Evolutionary conservation across 306 rosid genomes (phyloP).

Genomic region (Betula pendula): DNA sequence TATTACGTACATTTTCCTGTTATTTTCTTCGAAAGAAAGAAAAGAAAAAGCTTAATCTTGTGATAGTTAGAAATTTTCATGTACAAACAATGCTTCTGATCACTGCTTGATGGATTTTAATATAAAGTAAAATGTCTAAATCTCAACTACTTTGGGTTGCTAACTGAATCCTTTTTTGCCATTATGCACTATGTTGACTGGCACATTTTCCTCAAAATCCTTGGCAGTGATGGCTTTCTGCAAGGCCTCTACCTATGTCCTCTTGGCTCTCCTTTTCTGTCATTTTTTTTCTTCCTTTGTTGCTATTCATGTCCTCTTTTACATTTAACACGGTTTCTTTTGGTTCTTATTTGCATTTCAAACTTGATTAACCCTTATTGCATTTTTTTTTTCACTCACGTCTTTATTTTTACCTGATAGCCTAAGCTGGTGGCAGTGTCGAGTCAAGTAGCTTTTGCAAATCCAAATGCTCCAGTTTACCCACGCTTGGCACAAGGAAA

Average conservation of each 20-base stretch:
- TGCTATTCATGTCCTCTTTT: too few relatives aligned
- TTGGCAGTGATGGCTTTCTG: not conserved
- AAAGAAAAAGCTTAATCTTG: not conserved
- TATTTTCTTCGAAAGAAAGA: not conserved
- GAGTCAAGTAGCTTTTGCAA: slow-evolving; percentile 54
- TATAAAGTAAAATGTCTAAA: not conserved
- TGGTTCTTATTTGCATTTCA: not conserved
- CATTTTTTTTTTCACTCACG: not conserved
- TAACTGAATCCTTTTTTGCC: not conserved
- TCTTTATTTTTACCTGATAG: slow-evolving; percentile 40
- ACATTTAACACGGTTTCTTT: not conserved
- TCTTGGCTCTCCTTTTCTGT: not conserved
- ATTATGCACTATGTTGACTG: not conserved
- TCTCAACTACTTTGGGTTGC: not conserved
- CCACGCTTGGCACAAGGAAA: slow-evolving; percentile 95
- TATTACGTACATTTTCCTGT: not conserved
- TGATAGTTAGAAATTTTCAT: not conserved
- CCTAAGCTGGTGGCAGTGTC: slow-evolving; percentile 82
- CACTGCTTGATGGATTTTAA: not conserved
- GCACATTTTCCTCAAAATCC: not conserved
- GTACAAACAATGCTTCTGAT: not conserved
- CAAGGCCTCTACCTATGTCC: not conserved
- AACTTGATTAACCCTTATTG: not conserved
- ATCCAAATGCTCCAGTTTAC: slow-evolving; percentile 90
- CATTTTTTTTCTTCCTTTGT: not conserved